Evolutionary conservation across 345 rosid species (phyloP).

Genomic region (Linum trigynum): DNA sequence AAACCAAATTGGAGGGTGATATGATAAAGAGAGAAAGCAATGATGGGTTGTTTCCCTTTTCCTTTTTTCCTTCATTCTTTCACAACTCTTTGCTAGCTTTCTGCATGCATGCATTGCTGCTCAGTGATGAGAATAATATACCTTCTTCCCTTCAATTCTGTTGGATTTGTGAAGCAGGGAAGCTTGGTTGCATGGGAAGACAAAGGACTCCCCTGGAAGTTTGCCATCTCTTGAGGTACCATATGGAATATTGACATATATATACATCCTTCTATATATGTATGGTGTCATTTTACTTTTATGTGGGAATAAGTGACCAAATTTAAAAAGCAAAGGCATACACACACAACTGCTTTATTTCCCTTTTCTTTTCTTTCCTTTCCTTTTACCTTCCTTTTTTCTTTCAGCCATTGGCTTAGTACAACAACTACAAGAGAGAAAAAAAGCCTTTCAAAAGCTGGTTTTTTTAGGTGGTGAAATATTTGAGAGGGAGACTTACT

Average conservation of each 20-base stretch:
- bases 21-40: slow-evolving; percentile 32
- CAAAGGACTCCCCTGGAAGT: slow-evolving; percentile 50
- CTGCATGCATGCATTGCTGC: slow-evolving; percentile 60
- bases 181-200: slow-evolving; percentile 82
- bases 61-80: slow-evolving; percentile 16
- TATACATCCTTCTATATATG: not conserved
- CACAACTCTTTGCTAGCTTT: not conserved
- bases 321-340: not conserved
- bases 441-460: slow-evolving; percentile 27
- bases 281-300: not conserved
- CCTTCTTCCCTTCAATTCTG: slow-evolving; percentile 21
- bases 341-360: not conserved
- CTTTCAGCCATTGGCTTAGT: slow-evolving; percentile 19
- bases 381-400: slow-evolving; percentile 13
- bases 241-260: not conserved
- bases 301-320: slow-evolving; percentile 17
- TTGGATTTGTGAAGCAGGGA: slow-evolving; percentile 55
- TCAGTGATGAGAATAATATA: slow-evolving; percentile 34
- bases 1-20: not conserved
- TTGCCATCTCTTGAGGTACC: slow-evolving; percentile 71
- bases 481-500: slow-evolving; percentile 16
- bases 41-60: slow-evolving; percentile 29
- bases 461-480: slow-evolving; percentile 21
- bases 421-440: slow-evolving; percentile 17
- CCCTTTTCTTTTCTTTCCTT: not conserved